phyloP scores from a whole-genome alignment of 371 early-diverging fungal species.

The Mucor piriformis region DNA sequence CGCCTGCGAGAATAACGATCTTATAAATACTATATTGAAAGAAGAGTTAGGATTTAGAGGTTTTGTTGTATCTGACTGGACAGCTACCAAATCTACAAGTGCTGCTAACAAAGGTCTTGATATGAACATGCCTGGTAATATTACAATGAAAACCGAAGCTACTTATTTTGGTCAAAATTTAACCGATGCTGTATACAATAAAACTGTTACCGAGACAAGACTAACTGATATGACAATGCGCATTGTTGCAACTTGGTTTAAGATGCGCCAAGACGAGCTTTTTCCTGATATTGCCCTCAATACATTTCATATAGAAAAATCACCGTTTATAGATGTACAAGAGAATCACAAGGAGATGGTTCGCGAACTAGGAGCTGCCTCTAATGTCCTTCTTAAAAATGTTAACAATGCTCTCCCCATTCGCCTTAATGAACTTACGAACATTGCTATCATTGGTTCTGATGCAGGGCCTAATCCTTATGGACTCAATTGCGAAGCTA shows the following conservation, averaged over 20 bases:
- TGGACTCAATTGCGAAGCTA: conserved; percentile 20
- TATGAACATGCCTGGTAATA: conserved; percentile 62
- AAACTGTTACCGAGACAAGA: conserved; percentile 30
- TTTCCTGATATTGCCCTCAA: conserved; percentile 47
- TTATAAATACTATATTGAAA: conserved; percentile 51
- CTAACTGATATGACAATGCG: conserved; percentile 63
- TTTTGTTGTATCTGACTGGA: conserved; percentile 48
- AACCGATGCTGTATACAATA: conserved; percentile 31
- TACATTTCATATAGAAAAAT: conserved; percentile 19
- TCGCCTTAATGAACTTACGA: conserved; percentile 9
- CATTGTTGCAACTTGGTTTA: no score
- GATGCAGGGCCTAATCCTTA: neutral
- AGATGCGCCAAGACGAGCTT: conserved; percentile 40
- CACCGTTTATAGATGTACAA: conserved; percentile 41
- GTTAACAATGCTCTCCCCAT: conserved; percentile 43
- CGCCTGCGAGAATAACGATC: conserved; percentile 52
- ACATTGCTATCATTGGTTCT: neutral
- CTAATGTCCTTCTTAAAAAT: conserved; percentile 52
- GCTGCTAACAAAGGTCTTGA: conserved; percentile 55
- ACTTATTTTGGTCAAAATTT: conserved; percentile 43
- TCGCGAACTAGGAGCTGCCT: conserved; percentile 54
- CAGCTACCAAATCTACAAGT: conserved; percentile 28
- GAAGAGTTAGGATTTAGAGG: conserved; percentile 53
- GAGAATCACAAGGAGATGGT: conserved; percentile 37
- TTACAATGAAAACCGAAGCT: conserved; percentile 22